Percentiles rank a stretch among this genome's conserved stretches.
Evolutionary conservation across 1,139 yeast genomes (phyloP).

Genomic region (Candida sanyaensis): DNA sequence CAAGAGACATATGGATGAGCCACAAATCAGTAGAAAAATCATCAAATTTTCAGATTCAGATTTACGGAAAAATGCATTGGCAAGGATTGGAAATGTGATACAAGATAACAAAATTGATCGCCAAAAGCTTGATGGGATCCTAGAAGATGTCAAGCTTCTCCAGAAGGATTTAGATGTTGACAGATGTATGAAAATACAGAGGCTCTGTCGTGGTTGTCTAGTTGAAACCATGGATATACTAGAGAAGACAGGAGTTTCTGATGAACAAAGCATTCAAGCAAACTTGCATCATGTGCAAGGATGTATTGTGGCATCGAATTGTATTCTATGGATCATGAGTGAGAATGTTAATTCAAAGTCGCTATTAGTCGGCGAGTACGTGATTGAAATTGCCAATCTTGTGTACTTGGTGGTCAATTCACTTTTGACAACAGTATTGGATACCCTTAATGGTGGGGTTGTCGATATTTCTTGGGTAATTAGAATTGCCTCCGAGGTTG

Average conservation of each 20-base stretch:
- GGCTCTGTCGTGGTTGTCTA: neutral
- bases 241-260: neutral
- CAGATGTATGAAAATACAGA: neutral
- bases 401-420: constrained; percentile 1
- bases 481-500: constrained; percentile 8
- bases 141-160: neutral
- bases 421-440: constrained; percentile 1
- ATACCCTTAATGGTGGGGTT: neutral
- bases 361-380: constrained; percentile 4
- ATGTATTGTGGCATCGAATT: constrained; percentile 3
- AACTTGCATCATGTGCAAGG: neutral
- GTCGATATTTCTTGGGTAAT: neutral
- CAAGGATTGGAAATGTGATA: neutral
- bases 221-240: neutral
- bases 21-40: constrained; percentile 3
- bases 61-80: neutral
- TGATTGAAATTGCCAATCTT: constrained; percentile 1
- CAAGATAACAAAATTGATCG: neutral
- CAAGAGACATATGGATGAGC: neutral
- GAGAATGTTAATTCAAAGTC: constrained; percentile 2
- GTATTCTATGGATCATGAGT: constrained; percentile 6
- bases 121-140: neutral
- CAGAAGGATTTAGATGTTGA: neutral
- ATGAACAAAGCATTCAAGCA: neutral
- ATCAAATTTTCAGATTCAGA: constrained; percentile 5